Conservation (phyloP, 176 grass and related monocot genomes). For the Bothriochloa decipiens region DNA sequence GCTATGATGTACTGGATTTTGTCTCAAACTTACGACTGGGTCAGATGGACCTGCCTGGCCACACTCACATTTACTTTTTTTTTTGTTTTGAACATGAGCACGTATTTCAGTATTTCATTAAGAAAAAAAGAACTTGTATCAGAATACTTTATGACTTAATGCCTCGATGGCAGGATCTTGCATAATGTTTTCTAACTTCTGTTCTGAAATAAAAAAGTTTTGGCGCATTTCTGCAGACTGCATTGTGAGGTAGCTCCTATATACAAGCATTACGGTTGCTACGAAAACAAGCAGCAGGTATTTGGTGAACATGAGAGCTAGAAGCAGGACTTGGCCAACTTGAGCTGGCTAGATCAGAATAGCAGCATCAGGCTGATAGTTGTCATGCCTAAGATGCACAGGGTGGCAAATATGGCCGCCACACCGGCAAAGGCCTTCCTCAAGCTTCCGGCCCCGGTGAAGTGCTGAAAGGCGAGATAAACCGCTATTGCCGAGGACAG, state of each 20-base stretch:
- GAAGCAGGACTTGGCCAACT: background rate
- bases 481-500: slow-evolving; percentile 50
- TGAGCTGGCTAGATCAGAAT: slow-evolving; percentile 32
- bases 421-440: slow-evolving; percentile 55
- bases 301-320: too few species aligned
- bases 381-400: slow-evolving; percentile 50
- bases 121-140: too few species aligned
- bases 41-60: too few species aligned
- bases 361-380: slow-evolving; percentile 40
- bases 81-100: too few species aligned
- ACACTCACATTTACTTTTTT: too few species aligned
- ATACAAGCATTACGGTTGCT: background rate
- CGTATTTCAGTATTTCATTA: too few species aligned
- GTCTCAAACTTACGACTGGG: too few species aligned
- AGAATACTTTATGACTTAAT: too few species aligned
- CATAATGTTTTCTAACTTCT: too few species aligned
- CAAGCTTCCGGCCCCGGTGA: slow-evolving; percentile 47
- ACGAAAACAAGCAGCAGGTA: background rate
- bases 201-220: background rate
- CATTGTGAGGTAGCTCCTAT: background rate
- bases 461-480: slow-evolving; percentile 70
- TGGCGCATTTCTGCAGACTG: background rate
- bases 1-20: too few species aligned
- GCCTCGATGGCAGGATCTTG: too few species aligned
- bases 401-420: slow-evolving; percentile 53